Conservation (phyloP, 306 rosid genomes). For the Boehmeria nivea region DNA sequence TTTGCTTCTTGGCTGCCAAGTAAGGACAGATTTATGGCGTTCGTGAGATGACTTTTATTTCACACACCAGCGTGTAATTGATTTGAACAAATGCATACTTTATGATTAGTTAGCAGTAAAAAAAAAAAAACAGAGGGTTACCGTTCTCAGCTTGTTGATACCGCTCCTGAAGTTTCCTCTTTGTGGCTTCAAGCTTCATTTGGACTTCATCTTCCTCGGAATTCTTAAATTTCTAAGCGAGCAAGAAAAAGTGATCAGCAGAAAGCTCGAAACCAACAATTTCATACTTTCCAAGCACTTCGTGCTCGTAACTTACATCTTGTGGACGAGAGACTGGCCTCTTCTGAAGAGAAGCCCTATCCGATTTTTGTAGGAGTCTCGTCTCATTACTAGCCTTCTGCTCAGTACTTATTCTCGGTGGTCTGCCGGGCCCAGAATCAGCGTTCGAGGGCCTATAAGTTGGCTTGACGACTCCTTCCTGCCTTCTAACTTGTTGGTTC, state of each 20-base stretch:
- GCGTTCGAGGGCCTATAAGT: conserved; percentile 38
- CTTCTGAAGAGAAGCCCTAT: conserved; percentile 35
- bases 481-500: conserved; percentile 40
- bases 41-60: conserved; percentile 1
- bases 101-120: not conserved
- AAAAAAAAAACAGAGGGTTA: conserved; percentile 13
- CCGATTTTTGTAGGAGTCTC: conserved; percentile 37
- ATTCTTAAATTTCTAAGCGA: conserved; percentile 40
- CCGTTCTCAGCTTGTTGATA: conserved; percentile 95
- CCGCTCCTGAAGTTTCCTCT: conserved; percentile 89
- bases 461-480: conserved; percentile 41
- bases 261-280: conserved; percentile 8
- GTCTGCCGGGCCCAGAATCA: conserved; percentile 47
- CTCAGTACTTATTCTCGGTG: conserved; percentile 40
- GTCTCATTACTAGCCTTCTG: conserved; percentile 30
- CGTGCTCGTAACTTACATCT: conserved; percentile 41
- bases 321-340: conserved; percentile 39
- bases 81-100: not conserved
- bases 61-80: not conserved
- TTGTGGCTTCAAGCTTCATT: conserved; percentile 84
- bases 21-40: conserved; percentile 12
- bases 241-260: conserved; percentile 24
- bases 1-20: conserved; percentile 78
- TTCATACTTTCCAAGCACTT: conserved; percentile 3
- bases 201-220: conserved; percentile 58